Evolutionary conservation across 805 yeast species (phyloP).

Genomic region (Candida germanica): DNA sequence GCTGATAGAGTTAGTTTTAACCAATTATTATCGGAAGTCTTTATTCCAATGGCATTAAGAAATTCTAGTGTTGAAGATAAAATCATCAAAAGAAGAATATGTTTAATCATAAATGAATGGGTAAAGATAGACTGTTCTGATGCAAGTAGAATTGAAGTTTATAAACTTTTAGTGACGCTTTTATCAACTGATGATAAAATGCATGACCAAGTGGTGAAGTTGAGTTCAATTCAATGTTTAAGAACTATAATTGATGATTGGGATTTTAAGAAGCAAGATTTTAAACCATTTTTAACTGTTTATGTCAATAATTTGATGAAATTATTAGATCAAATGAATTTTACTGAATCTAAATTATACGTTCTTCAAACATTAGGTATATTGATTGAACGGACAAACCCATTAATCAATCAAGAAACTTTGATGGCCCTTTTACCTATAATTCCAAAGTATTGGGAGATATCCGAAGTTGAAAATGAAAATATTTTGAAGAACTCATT

Average conservation of each 20-base stretch:
- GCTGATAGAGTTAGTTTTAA: slow-evolving; percentile 68
- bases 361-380: slow-evolving; percentile 66
- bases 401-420: slow-evolving; percentile 51
- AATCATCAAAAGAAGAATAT: slow-evolving; percentile 72
- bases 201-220: slow-evolving; percentile 76
- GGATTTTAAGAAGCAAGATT: slow-evolving; percentile 70
- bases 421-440: slow-evolving; percentile 48
- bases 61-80: slow-evolving; percentile 47
- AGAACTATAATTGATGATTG: slow-evolving; percentile 76
- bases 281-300: slow-evolving; percentile 60
- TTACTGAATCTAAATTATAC: slow-evolving; percentile 75
- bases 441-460: slow-evolving; percentile 78
- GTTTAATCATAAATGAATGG: slow-evolving; percentile 81
- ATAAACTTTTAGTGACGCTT: slow-evolving; percentile 52
- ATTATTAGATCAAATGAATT: slow-evolving; percentile 47
- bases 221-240: slow-evolving; percentile 71
- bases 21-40: slow-evolving; percentile 51
- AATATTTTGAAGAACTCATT: slow-evolving; percentile 38
- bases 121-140: slow-evolving; percentile 60
- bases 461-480: slow-evolving; percentile 43
- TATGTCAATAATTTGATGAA: slow-evolving; percentile 49
- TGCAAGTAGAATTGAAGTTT: slow-evolving; percentile 55
- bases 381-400: slow-evolving; percentile 61
- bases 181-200: slow-evolving; percentile 39
- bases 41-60: slow-evolving; percentile 64